These are phyloP conservation scores for Tephrocybe sp. DNA, from an alignment of 768 basidiomycete species.

Conservation along the genomic window DNA sequence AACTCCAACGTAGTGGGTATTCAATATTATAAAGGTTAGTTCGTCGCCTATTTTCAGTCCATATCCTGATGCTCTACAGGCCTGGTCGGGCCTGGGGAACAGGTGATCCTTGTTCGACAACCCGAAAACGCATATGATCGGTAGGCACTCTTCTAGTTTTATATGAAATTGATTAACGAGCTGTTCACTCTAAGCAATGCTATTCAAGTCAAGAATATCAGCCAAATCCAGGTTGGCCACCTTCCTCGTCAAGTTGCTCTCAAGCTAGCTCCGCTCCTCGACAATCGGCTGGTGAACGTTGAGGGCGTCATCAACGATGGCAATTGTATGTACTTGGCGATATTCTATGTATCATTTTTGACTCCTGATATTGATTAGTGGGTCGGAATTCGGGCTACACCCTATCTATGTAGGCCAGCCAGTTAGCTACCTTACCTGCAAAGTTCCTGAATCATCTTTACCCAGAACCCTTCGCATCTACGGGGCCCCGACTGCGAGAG, in stretches of 20 bases:
- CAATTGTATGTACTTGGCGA: conserved; percentile 46
- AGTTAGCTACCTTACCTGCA: neutral
- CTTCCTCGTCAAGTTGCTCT: conserved; percentile 57
- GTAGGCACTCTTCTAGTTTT: conserved; percentile 28
- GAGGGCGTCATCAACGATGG: conserved; percentile 73
- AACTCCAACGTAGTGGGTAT: conserved; percentile 73
- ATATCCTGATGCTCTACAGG: conserved; percentile 38
- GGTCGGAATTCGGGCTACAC: conserved; percentile 46
- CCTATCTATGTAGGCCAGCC: conserved; percentile 54
- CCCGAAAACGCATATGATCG: conserved; percentile 67
- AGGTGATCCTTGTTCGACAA: conserved; percentile 66
- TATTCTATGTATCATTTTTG: neutral
- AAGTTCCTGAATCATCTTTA: neutral
- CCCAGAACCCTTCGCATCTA: conserved; percentile 69
- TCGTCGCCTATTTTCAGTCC: conserved; percentile 2
- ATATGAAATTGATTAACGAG: too few species aligned
- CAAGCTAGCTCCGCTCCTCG: conserved; percentile 70
- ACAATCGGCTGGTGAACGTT: conserved; percentile 56
- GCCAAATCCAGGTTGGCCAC: conserved; percentile 75
- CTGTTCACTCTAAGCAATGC: conserved; percentile 51
- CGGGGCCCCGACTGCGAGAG: conserved; percentile 59
- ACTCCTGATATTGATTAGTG: conserved; percentile 29
- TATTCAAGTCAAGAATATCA: conserved; percentile 80
- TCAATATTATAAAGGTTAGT: conserved; percentile 72
- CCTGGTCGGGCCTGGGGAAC: conserved; percentile 75